Conservation (phyloP, 139 green algal genomes). For the Parachlorella kessleri region DNA sequence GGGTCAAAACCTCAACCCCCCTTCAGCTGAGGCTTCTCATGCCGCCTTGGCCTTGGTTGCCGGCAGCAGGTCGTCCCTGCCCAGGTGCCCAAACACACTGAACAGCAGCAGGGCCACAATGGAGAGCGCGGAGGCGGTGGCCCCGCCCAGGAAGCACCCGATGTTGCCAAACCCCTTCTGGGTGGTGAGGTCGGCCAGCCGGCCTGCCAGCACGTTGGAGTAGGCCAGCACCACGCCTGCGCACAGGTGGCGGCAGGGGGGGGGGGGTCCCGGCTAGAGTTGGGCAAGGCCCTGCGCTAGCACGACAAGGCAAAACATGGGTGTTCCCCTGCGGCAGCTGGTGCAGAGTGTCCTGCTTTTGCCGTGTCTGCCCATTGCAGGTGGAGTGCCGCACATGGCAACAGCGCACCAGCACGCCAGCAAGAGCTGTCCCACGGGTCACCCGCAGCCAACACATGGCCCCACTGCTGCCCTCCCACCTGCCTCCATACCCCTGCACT, state of each 20-base stretch:
- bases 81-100: constrained; percentile 63
- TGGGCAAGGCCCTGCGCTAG: not conserved
- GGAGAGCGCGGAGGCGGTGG: constrained; percentile 50
- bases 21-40: no score
- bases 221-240: constrained; percentile 74
- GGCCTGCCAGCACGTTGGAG: constrained; percentile 71
- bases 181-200: constrained; percentile 64
- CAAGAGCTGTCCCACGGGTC: no score
- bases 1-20: no score
- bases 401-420: no score
- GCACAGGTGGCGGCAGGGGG: not conserved
- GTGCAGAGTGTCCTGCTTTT: no score
- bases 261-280: not conserved
- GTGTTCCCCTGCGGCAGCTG: not conserved
- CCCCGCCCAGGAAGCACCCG: constrained; percentile 78
- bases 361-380: no score
- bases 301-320: not conserved
- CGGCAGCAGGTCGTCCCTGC: no score
- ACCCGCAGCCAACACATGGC: not conserved
- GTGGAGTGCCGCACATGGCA: no score
- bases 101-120: constrained; percentile 61
- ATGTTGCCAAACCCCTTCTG: constrained; percentile 60
- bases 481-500: no score
- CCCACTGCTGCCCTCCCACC: not conserved
- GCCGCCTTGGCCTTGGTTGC: no score